Conservation (phyloP, 805 yeast genomes). For the Suhomyces faveliae region DNA sequence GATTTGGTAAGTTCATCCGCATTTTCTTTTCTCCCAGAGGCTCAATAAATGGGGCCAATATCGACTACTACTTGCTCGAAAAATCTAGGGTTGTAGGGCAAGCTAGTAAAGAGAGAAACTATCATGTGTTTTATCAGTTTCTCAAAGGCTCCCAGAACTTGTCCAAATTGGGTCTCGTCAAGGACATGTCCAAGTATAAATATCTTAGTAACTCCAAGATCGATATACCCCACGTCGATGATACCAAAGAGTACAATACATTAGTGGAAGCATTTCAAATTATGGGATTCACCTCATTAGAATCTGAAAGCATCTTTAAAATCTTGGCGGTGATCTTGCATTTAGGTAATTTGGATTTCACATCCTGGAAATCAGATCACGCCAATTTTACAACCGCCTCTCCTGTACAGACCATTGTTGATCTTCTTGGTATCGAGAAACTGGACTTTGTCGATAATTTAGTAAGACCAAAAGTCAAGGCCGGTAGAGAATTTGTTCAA, state of each 20-base stretch:
- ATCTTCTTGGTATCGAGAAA: conserved; percentile 61
- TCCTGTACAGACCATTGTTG: conserved; percentile 51
- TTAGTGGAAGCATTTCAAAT: conserved; percentile 65
- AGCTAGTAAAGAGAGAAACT: conserved; percentile 76
- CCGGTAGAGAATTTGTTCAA: conserved; percentile 82
- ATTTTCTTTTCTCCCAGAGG: conserved; percentile 69
- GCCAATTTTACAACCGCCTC: conserved; percentile 60
- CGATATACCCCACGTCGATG: conserved; percentile 73
- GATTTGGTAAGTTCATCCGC: conserved; percentile 94
- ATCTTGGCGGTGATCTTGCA: conserved; percentile 75
- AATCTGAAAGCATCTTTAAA: conserved; percentile 58
- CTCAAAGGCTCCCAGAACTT: conserved; percentile 63
- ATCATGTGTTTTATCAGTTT: conserved; percentile 90
- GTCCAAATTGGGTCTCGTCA: conserved; percentile 42
- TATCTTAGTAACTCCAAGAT: conserved; percentile 59
- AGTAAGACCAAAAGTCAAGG: conserved; percentile 79
- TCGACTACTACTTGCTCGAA: conserved; percentile 91
- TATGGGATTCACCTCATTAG: conserved; percentile 64
- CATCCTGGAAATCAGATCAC: conserved; percentile 67
- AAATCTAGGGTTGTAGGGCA: conserved; percentile 89
- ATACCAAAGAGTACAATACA: conserved; percentile 61
- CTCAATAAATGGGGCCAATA: conserved; percentile 80
- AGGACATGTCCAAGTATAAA: conserved; percentile 41
- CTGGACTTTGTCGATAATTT: conserved; percentile 56
- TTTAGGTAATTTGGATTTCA: conserved; percentile 80